phyloP scores from a whole-genome alignment of 1,139 yeast genomes.

The Neolecta irregularis region DNA sequence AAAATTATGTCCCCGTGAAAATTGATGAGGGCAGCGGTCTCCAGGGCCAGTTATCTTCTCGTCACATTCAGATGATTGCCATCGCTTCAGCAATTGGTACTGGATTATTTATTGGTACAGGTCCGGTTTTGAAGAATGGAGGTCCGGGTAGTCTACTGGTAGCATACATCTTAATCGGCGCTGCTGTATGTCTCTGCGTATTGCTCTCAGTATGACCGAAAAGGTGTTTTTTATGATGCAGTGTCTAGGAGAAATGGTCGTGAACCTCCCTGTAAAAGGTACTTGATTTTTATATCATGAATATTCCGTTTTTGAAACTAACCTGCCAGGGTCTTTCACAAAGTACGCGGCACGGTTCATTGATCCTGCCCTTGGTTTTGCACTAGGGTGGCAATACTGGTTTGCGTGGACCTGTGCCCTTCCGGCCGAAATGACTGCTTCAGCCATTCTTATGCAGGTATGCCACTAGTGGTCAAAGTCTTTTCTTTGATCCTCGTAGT shows the following conservation, averaged over 20 bases:
- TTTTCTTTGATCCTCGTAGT: constrained; percentile 13
- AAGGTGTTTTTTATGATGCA: no score
- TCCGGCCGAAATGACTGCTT: constrained; percentile 70
- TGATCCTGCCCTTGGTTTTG: constrained; percentile 74
- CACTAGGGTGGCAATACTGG: constrained; percentile 69
- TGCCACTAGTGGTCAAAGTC: constrained; percentile 41
- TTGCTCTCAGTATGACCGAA: no score
- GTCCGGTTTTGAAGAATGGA: constrained; percentile 41
- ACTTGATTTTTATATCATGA: no score
- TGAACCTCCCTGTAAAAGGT: constrained; percentile 44
- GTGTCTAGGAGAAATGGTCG: constrained; percentile 50
- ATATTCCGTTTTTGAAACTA: no score
- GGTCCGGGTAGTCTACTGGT: constrained; percentile 51
- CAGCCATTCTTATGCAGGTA: constrained; percentile 62
- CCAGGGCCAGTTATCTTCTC: no score
- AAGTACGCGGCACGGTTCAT: constrained; percentile 37
- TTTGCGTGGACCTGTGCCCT: constrained; percentile 55
- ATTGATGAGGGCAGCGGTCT: background rate
- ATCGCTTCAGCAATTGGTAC: constrained; percentile 45
- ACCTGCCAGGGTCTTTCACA: constrained; percentile 28
- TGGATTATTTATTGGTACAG: constrained; percentile 50
- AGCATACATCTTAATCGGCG: constrained; percentile 43
- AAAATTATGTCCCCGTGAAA: no score
- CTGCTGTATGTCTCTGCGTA: constrained; percentile 40
- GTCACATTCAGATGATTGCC: constrained; percentile 50